These are phyloP conservation scores for Saccharomyces kudriavzevii DNA, from an alignment of 805 yeast genomes.

Conservation along the genomic window DNA sequence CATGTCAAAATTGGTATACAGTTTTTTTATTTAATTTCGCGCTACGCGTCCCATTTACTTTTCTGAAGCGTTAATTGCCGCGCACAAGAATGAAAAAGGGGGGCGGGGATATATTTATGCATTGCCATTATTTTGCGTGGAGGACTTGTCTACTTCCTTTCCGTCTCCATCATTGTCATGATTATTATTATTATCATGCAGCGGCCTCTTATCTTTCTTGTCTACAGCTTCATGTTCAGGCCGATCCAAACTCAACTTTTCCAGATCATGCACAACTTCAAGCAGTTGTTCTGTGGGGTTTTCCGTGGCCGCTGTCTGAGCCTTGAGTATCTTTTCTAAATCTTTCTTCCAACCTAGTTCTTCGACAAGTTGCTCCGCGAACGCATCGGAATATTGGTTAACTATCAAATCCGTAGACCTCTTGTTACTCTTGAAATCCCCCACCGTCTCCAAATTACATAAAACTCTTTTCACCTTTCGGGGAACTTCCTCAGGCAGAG, in stretches of 20 bases:
- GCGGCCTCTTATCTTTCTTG: neutral
- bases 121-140: neutral
- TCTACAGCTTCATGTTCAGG: neutral
- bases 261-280: neutral
- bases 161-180: neutral
- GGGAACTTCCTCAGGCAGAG: constrained; percentile 60
- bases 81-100: neutral
- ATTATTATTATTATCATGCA: neutral
- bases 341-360: constrained; percentile 60
- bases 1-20: neutral
- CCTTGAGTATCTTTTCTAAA: constrained; percentile 26
- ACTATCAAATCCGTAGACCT: constrained; percentile 55
- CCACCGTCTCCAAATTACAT: constrained; percentile 70
- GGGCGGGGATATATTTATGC: neutral
- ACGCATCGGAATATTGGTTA: constrained; percentile 58
- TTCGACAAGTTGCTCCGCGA: constrained; percentile 46
- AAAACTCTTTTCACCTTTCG: constrained; percentile 47
- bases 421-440: constrained; percentile 49
- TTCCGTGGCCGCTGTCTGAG: neutral
- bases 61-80: neutral
- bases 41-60: neutral
- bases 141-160: neutral
- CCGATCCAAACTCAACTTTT: neutral
- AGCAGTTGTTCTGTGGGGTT: neutral
- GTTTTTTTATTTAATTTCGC: too few relatives aligned